Percentiles rank a stretch among this genome's conserved stretches.
These are phyloP conservation scores for Punica granatum DNA, from an alignment of 345 rosid genomes.

Conservation along the genomic window DNA sequence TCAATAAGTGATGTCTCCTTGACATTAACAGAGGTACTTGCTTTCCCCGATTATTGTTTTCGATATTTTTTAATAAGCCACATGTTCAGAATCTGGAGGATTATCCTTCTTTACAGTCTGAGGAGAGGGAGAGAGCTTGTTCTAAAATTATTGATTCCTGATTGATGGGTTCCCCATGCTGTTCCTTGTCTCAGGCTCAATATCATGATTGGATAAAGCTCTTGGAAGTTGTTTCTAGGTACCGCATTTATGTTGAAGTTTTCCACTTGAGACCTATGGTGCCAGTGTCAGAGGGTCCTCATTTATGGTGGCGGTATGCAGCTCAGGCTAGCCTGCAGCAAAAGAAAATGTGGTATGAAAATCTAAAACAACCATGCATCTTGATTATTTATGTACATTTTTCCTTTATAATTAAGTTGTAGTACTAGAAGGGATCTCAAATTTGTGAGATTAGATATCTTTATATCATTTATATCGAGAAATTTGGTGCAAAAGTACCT, in stretches of 20 bases:
- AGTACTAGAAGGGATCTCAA: neutral
- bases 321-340: slow-evolving; percentile 79
- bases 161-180: neutral
- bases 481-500: neutral
- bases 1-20: slow-evolving; percentile 74
- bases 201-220: slow-evolving; percentile 97
- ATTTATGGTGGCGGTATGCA: slow-evolving; percentile 92
- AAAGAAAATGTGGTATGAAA: slow-evolving; percentile 70
- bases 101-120: neutral
- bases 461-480: neutral
- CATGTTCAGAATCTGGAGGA: neutral
- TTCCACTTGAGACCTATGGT: slow-evolving; percentile 84
- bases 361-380: slow-evolving; percentile 1
- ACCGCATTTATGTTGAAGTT: slow-evolving; percentile 70
- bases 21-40: slow-evolving; percentile 68
- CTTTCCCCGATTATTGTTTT: slow-evolving; percentile 8
- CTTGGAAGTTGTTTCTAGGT: slow-evolving; percentile 81
- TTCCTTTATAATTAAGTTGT: neutral
- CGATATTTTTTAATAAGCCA: neutral
- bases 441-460: neutral
- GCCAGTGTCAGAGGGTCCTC: slow-evolving; percentile 55
- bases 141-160: neutral
- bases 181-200: slow-evolving; percentile 55
- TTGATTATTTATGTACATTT: neutral
- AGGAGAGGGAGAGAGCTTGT: neutral